Evolutionary conservation across 371 early-diverging fungal species (phyloP), one percentile per base, ranked within the genome.

Genomic region (Mortierella sp.): DNA sequence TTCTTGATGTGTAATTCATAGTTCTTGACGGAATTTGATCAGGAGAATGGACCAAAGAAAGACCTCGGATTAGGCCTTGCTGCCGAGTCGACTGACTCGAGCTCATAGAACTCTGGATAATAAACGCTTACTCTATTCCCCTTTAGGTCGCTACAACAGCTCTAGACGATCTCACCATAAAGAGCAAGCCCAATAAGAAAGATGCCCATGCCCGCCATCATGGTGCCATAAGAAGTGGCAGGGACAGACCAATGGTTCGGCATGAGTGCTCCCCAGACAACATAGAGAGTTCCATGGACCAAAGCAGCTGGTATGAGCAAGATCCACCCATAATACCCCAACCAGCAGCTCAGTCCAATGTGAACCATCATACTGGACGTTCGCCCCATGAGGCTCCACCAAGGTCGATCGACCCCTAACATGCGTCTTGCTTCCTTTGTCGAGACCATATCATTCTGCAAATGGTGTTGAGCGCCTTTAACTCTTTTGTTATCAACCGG

Each of bases 281-380:
- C 54, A 28, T 79, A 72, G 19, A 79, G 54, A 3, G 60, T 24
- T 1, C 68, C 79, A 49, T 79, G 79, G 23, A 67, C 30, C 48
- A 65, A 1, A 0, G 55, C 61, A 2, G 79, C 79, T 3, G 68
- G 73, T 8, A 60, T 13, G 16, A 67, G 47, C 31, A 72, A 43
- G 18, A 18, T 55, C 60, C 67, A 64, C 13, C 69, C 72, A 16
- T 27, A 48, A 27, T 58, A 38, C 3, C 72, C 79, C 3, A 76
- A 19, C 78, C 79, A 79, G 39, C 67, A 67, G 34, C 61, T 47
- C n/a, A 79, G 50, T 2, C 79, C 79, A 27, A 79, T 54, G 34
- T 79, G 79, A 12, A 79, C 72, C 79, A 79, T 79, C 69, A 79
- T 68, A 43, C 79, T 79, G 4, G 79, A 72, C 13, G 71, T 68